phyloP scores from a whole-genome alignment of 495 filamentous ascomycete genomes.

The Tuber umbilicatum region DNA sequence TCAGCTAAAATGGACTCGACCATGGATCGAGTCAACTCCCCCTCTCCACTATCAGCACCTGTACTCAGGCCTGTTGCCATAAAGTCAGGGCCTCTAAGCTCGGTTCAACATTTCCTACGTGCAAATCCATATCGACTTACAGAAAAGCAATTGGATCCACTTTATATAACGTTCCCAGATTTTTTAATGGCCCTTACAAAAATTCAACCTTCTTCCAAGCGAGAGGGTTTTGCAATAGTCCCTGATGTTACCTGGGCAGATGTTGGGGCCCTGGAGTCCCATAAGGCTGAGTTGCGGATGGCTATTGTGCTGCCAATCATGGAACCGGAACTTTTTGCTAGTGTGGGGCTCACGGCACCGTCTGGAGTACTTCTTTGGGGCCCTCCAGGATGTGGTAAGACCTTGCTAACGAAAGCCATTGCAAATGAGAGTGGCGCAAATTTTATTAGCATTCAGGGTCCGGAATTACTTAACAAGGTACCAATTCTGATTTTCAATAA shows the following conservation, averaged over 20 bases:
- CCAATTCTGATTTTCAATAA: not conserved
- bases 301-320: constrained; percentile 91
- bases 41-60: constrained; percentile 2
- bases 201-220: constrained; percentile 86
- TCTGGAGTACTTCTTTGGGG: constrained; percentile 62
- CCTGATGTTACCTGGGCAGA: no score
- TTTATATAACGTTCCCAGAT: constrained; percentile 47
- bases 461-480: constrained; percentile 44
- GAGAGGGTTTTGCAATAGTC: constrained; percentile 43
- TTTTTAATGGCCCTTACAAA: constrained; percentile 72
- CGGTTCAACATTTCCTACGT: constrained; percentile 45
- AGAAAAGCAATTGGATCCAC: constrained; percentile 32
- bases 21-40: constrained; percentile 17
- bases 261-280: constrained; percentile 36
- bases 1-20: constrained; percentile 28
- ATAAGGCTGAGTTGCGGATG: constrained; percentile 78
- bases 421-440: constrained; percentile 93
- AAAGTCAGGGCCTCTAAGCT: constrained; percentile 15
- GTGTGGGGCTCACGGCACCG: constrained; percentile 78
- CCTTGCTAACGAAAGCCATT: constrained; percentile 82
- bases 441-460: constrained; percentile 96
- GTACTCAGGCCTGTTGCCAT: no score
- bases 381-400: no score
- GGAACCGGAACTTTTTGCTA: constrained; percentile 68
- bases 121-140: constrained; percentile 42